Evolutionary conservation across 83 land plant species (phyloP).

Genomic region (Larix sibirica): DNA sequence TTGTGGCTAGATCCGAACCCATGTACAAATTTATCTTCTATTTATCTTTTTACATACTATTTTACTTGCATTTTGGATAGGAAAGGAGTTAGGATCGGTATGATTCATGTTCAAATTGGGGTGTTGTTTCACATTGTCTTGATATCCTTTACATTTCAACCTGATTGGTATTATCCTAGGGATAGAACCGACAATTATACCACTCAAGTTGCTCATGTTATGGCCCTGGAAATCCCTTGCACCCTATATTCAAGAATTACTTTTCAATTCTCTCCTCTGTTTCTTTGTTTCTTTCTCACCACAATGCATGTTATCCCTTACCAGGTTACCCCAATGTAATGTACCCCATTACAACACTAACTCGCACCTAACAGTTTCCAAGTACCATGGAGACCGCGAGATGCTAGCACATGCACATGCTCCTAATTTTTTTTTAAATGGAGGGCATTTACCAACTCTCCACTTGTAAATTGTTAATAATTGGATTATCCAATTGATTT

Average conservation of each 20-base stretch:
- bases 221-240: background rate
- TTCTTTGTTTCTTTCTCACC: background rate
- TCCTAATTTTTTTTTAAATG: no score
- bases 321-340: no score
- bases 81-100: slow-evolving; percentile 15
- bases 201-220: background rate
- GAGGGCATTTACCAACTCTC: no score
- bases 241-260: background rate
- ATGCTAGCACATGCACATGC: no score
- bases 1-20: no score
- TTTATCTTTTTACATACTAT: slow-evolving; percentile 15
- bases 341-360: no score
- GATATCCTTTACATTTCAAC: background rate
- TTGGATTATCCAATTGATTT: no score
- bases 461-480: no score
- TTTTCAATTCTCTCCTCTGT: background rate
- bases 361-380: no score
- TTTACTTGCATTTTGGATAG: background rate
- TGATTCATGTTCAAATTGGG: slow-evolving; percentile 15
- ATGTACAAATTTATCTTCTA: background rate
- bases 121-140: slow-evolving; percentile 10
- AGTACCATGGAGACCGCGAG: no score
- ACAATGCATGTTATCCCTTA: background rate
- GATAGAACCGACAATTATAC: slow-evolving; percentile 16
- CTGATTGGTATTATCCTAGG: slow-evolving; percentile 39